These are phyloP conservation scores for Phytophthora cactorum DNA, from an alignment of 352 stramenopile genomes.

Conservation along the genomic window DNA sequence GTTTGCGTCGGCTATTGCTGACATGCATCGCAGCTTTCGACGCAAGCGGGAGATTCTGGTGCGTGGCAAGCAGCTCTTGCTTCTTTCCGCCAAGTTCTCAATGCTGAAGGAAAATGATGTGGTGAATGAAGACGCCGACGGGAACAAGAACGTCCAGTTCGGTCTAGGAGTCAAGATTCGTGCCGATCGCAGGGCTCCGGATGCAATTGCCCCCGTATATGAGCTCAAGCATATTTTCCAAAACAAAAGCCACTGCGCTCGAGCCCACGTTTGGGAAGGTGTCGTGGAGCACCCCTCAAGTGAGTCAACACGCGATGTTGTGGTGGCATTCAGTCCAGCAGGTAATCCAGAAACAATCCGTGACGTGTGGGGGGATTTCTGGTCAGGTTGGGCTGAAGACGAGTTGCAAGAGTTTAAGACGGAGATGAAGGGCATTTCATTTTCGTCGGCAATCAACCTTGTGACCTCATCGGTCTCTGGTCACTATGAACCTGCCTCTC, in stretches of 20 bases:
- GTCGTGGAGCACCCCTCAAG: conserved; percentile 46
- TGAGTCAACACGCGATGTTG: conserved; percentile 57
- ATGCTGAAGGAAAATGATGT: conserved; percentile 89
- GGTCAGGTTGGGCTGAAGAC: conserved; percentile 86
- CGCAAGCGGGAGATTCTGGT: conserved; percentile 76
- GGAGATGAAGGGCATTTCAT: conserved; percentile 77
- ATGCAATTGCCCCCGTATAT: conserved; percentile 65
- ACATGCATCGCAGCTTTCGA: conserved; percentile 81
- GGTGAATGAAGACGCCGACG: conserved; percentile 85
- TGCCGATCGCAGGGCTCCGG: conserved; percentile 56
- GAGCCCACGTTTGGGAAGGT: conserved; percentile 82
- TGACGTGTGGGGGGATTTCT: conserved; percentile 87
- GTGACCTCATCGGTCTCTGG: conserved; percentile 83
- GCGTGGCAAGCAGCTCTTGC: conserved; percentile 77
- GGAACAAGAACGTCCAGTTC: conserved; percentile 90
- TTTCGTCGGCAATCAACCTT: conserved; percentile 76
- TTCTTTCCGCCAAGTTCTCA: conserved; percentile 87
- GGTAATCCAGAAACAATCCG: conserved; percentile 84
- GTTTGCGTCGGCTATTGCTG: conserved; percentile 74
- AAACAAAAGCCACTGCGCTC: conserved; percentile 82
- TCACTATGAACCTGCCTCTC: conserved; percentile 76
- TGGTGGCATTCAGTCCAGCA: conserved; percentile 83
- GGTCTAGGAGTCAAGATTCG: conserved; percentile 79
- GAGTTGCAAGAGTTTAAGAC: conserved; percentile 83
- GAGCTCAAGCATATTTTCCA: conserved; percentile 89